Evolutionary conservation across 2,329 filamentous ascomycete genomes (phyloP).

Genomic region (Pseudophaeomoniella oleicola): DNA sequence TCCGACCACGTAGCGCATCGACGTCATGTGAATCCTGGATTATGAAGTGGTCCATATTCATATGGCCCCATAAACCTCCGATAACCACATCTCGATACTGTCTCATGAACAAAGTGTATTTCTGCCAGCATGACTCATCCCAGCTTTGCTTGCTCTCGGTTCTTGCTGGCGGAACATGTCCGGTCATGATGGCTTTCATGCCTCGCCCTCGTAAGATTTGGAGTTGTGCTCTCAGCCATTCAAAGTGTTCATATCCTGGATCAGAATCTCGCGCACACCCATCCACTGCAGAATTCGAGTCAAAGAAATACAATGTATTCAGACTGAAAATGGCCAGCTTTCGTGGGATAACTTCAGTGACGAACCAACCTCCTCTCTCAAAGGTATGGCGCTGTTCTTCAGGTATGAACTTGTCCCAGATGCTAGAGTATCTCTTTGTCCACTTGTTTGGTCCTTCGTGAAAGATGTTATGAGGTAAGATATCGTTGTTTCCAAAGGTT

Average conservation of each 20-base stretch:
- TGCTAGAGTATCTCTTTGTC: constrained; percentile 59
- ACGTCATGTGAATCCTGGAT: constrained; percentile 74
- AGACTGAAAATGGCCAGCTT: constrained; percentile 81
- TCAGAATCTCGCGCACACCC: constrained; percentile 67
- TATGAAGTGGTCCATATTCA: constrained; percentile 98
- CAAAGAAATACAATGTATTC: constrained; percentile 94
- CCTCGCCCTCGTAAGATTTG: constrained; percentile 66
- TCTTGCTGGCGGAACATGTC: constrained; percentile 83
- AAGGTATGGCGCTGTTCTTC: constrained; percentile 87
- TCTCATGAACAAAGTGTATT: constrained; percentile 79
- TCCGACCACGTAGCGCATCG: constrained; percentile 22
- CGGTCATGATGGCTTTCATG: constrained; percentile 89
- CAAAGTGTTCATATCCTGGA: constrained; percentile 86
- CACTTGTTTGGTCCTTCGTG: constrained; percentile 72
- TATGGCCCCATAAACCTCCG: constrained; percentile 72
- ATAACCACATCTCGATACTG: constrained; percentile 86
- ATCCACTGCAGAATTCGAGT: constrained; percentile 83
- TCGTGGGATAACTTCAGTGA: constrained; percentile 75
- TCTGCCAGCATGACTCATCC: constrained; percentile 98
- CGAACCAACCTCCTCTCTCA: constrained; percentile 86
- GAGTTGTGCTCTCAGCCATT: constrained; percentile 86
- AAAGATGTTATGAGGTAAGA: constrained; percentile 93
- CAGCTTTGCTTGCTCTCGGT: constrained; percentile 74
- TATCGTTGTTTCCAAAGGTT: constrained; percentile 93
- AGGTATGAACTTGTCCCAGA: constrained; percentile 81